Base-by-base conservation (phyloP, 2,329 filamentous ascomycete species). In the Ilyonectria sp. region DNA sequence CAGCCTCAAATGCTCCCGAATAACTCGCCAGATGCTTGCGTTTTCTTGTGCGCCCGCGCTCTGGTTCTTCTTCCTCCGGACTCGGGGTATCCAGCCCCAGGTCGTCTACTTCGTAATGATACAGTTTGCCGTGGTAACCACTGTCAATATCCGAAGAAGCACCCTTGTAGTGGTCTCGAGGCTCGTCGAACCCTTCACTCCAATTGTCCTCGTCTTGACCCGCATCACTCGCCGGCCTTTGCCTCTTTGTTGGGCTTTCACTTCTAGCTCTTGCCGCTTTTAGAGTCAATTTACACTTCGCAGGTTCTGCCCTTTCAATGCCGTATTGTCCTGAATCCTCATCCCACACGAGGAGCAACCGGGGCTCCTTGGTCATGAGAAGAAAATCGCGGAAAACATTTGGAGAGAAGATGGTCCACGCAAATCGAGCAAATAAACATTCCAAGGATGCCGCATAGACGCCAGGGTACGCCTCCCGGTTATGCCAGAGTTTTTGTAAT, bases 221-320 rank as follows among this genome's bases (percentile, higher is more conserved):
- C 7, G 3, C 19, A 54, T 54, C 52, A 6, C 52, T 11, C 4
- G 31, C 31, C 35, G 52, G 4, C 7, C 52, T 55, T 55, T 1
- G 31, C 31, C 52, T 55, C 52, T 55, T 55, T 3, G 52, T 55
- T 55, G 52, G 52, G 35, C 52, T 55, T 40, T 55, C 52, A 55
- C 52, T 55, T 55, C 52, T 40, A 40, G 52, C 1, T 40, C 52
- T 55, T 40, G 52, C 52, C 2, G 52, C 52, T 1, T 55, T 40
- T 1, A 55, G 4, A 7, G 52, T 4, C 31, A 55, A 55, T 55
- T 40, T 55, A 4, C 52, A 55, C 52, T 55, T 55, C 6, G 4
- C 52, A 15, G 52, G 52, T 10, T 13, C 52, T 8, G 52, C 37
- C 52, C 2, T 35, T 26, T 55, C 52, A 23, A 40, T 40, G 6